phyloP scores from a whole-genome alignment of 352 stramenopile genomes.

The Phytophthora meadii region DNA sequence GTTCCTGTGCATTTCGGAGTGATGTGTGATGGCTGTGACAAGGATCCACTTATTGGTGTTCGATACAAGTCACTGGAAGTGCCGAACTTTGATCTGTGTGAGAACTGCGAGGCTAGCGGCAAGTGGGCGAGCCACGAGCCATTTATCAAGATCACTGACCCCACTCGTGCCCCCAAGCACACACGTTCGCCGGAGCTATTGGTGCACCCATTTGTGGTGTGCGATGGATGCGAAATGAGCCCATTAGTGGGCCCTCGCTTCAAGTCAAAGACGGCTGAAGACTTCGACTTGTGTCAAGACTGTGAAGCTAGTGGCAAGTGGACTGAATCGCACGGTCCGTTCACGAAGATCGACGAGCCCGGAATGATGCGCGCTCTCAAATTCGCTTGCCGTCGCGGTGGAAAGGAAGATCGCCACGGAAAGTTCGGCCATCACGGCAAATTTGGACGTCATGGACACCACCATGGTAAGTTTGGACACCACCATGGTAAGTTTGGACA shows the following conservation, averaged over 20 bases:
- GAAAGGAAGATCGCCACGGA: slow-evolving; percentile 29
- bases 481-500: slow-evolving; percentile 25
- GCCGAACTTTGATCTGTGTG: slow-evolving; percentile 82
- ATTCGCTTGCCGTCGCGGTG: slow-evolving; percentile 37
- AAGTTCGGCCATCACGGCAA: slow-evolving; percentile 17
- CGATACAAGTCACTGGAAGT: slow-evolving; percentile 86
- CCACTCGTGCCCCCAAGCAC: slow-evolving; percentile 55
- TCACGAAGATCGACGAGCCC: slow-evolving; percentile 52
- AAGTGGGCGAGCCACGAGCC: slow-evolving; percentile 57
- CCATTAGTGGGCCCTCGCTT: slow-evolving; percentile 71
- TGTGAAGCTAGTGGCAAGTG: slow-evolving; percentile 61
- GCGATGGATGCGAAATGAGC: slow-evolving; percentile 67
- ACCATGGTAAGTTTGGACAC: slow-evolving; percentile 23
- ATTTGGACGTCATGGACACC: background rate
- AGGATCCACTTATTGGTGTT: slow-evolving; percentile 58
- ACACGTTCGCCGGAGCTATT: slow-evolving; percentile 34
- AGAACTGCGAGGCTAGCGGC: slow-evolving; percentile 66
- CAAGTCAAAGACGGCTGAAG: slow-evolving; percentile 60
- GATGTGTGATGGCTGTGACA: slow-evolving; percentile 65
- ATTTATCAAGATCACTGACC: slow-evolving; percentile 86
- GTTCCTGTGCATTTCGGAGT: slow-evolving; percentile 45
- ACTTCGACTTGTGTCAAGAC: slow-evolving; percentile 77
- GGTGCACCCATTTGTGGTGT: slow-evolving; percentile 61
- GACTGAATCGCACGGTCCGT: slow-evolving; percentile 59
- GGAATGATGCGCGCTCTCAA: slow-evolving; percentile 40